Evolutionary conservation across 2,329 filamentous ascomycete species (phyloP), one percentile per base, ranked within the genome.

Genomic region (Exutisphaerella laricina): DNA sequence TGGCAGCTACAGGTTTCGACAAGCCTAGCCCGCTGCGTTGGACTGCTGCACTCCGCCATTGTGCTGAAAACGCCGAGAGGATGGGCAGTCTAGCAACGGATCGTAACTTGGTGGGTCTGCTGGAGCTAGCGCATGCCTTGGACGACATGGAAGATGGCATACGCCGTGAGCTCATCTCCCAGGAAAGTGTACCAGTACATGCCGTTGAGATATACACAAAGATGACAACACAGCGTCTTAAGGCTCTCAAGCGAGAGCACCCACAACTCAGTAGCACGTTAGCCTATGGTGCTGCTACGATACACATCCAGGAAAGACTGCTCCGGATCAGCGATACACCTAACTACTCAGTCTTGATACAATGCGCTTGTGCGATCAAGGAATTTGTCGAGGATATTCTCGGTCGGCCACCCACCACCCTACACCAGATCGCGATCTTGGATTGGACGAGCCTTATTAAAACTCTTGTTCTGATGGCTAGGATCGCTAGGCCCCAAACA

Each of bases 311-410:
- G 17, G 49, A 55, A 13, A 42, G 49, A 13, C 25, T 51, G 9
- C 37, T 59, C 10, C 46, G 50, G 32, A 33, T 43, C 5, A 48
- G 45, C 29, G 41, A 41, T 5, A 45, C 36, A 14, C 40, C 49
- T 16, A 50, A 57, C 28, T 48, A 51, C 3, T 35, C 51, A 2
- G 45, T 45, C 23, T 42, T 60, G 18, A 56, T 59, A 6, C 54
- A 58, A 36, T 50, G 44, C 16, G 55, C 56, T 4, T 52, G 53
- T 38, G 39, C 44, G 12, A 47, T 58, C 38, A 58, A 59, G 40
- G 55, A 58, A 9, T 60, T 57, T 39, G 28, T 57, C 12, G 58
- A 59, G 34, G 51, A 54, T n/a, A 13, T 59, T 12, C 43, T 58
- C 21, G 39, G 46, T 20, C 43, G 52, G 16, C 50, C 55, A 5